Evolutionary conservation across 805 yeast genomes (phyloP).

Genomic region (Komagataella ulmi): DNA sequence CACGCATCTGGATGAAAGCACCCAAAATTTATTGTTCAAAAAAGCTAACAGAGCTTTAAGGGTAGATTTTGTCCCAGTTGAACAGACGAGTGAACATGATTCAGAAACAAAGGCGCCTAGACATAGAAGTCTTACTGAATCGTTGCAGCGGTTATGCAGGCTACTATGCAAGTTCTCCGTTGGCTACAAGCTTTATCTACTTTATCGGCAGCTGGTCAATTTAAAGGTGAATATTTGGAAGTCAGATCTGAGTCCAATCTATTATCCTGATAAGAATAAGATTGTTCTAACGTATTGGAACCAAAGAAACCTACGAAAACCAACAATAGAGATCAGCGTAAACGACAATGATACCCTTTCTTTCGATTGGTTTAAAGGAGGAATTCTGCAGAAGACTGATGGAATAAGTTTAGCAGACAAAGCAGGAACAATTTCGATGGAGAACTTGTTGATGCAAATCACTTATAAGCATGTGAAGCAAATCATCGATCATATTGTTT

Average conservation of each 20-base stretch:
- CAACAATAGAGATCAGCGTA: constrained; percentile 52
- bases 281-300: constrained; percentile 58
- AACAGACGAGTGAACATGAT: constrained; percentile 4
- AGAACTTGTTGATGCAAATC: constrained; percentile 21
- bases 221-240: constrained; percentile 44
- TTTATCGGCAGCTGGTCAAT: constrained; percentile 42
- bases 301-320: constrained; percentile 31
- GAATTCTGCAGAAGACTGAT: constrained; percentile 13
- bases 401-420: constrained; percentile 18
- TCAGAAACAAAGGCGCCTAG: background rate
- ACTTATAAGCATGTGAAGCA: constrained; percentile 25
- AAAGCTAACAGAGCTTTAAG: constrained; percentile 37
- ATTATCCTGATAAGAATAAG: constrained; percentile 37
- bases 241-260: constrained; percentile 43
- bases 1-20: constrained; percentile 15
- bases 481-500: constrained; percentile 19
- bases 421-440: constrained; percentile 21
- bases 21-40: constrained; percentile 34
- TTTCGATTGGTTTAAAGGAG: constrained; percentile 54
- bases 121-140: constrained; percentile 14
- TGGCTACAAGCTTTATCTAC: constrained; percentile 48
- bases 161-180: constrained; percentile 45
- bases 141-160: constrained; percentile 39
- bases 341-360: constrained; percentile 30
- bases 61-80: background rate